Base-by-base conservation (phyloP, 495 filamentous ascomycete species). In the Astrothelium subdiscretum region DNA sequence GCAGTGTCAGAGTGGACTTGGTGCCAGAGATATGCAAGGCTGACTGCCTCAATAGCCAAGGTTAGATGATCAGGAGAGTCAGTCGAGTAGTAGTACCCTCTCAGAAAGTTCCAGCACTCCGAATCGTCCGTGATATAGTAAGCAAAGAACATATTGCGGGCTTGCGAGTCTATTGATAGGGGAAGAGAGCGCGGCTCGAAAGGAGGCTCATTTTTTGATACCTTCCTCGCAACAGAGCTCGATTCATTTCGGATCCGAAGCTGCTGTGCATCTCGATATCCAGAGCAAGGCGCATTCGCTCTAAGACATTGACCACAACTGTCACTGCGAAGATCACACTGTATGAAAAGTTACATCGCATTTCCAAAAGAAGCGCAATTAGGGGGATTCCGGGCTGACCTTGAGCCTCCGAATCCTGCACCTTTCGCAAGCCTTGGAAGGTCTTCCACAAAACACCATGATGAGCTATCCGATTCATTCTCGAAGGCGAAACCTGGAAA, bases 371-470 rank as follows among this genome's bases (percentile, higher is more conserved):
- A 12, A 1, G 27, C 40, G 26, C 12, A 10, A 31, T 24, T 24
- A n/a, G n/a, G 31, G 38, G 5, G 38, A 15, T 54, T 35, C 18
- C 4, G 52, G 35, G n/a, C n/a, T 43, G 20, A 48, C 65, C 27
- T 62, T 66, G 52, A 66, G 59, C 40, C 54, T 63, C 40, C 66
- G 40, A 13, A 51, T 40, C 31, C 66, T 58, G 38, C 66, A 68
- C 29, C 66, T 32, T 24, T 59, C 24, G 32, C 66, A 68, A 35
- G 64, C 63, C 51, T 63, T 68, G 12, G 66, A 68, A 5, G 66
- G 66, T 61, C 60, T 68, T 10, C 66, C 66, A 26, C 66, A 61
- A 27, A 68, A 68, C 18, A 68, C 66, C 66, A 68, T 68, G 57
- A 43, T 59, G n/a, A 48, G 10, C 10, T 48, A 3, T 12, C n/a